A percentile compares a stretch with the other conserved stretches of the same genome.
Evolutionary conservation across 345 rosid species (phyloP).

Genomic region (Mangifera indica): DNA sequence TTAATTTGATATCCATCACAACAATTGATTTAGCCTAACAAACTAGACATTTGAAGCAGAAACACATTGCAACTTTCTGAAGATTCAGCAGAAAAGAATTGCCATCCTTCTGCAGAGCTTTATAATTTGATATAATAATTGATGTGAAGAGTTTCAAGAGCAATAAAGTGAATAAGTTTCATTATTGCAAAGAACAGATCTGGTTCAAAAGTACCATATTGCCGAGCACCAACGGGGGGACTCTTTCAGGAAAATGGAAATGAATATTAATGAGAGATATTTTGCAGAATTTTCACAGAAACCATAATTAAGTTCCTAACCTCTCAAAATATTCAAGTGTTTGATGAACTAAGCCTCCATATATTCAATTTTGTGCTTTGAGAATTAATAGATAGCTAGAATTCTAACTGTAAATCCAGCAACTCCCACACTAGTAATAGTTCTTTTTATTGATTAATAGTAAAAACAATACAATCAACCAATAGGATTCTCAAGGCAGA

Average conservation of each 20-base stretch:
- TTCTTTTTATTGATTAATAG: no score
- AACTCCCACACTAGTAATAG: no score
- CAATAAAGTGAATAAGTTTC: conserved; percentile 13
- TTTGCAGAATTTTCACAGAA: not conserved
- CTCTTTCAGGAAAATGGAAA: conserved; percentile 10
- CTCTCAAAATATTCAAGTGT: not conserved
- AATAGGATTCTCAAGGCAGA: no score
- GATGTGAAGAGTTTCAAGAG: not conserved
- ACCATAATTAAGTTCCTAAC: not conserved
- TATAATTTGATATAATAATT: not conserved
- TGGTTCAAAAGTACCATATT: conserved; percentile 8
- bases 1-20: not conserved
- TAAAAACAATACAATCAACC: no score
- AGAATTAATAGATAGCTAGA: not conserved
- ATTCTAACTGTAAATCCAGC: no score
- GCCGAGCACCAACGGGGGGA: not conserved
- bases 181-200: conserved; percentile 10
- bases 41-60: not conserved
- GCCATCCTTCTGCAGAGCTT: not conserved
- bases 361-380: not conserved
- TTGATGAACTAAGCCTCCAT: not conserved
- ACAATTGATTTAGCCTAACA: not conserved
- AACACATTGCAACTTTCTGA: conserved; percentile 5
- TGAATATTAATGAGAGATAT: not conserved
- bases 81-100: not conserved